A percentile compares a stretch with the other conserved stretches of the same genome.
phyloP scores from a whole-genome alignment of 345 rosid genomes.

The Heritiera littoralis region DNA sequence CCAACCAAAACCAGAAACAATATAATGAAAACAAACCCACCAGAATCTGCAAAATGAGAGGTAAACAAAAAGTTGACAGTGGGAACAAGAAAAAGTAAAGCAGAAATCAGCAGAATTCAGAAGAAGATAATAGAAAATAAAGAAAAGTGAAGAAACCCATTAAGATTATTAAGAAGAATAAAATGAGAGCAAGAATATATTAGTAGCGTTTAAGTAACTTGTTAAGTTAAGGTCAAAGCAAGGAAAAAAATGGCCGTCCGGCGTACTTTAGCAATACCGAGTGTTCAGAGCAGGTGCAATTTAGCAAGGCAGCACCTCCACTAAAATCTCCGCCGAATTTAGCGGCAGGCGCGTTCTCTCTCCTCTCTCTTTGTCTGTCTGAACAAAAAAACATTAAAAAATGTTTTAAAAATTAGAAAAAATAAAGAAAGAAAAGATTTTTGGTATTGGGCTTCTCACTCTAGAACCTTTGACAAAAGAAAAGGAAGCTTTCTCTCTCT shows the following conservation, averaged over 20 bases:
- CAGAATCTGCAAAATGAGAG: constrained; percentile 32
- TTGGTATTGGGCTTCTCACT: constrained; percentile 6
- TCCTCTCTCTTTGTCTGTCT: constrained; percentile 16
- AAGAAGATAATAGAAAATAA: not conserved
- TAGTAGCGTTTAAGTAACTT: constrained; percentile 5
- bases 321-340: constrained; percentile 30
- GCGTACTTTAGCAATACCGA: constrained; percentile 14
- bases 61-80: not conserved
- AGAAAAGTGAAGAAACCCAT: not conserved
- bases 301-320: constrained; percentile 21
- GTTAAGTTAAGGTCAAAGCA: constrained; percentile 20
- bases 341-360: constrained; percentile 39
- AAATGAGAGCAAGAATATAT: not conserved
- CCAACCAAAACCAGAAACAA: constrained; percentile 20
- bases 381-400: not conserved
- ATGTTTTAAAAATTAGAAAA: not conserved
- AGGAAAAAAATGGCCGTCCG: constrained; percentile 17
- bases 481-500: constrained; percentile 20
- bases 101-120: not conserved
- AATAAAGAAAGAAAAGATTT: not conserved
- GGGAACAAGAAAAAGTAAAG: not conserved
- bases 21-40: constrained; percentile 22
- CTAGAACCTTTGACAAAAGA: constrained; percentile 12
- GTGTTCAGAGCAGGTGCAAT: not conserved
- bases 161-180: not conserved